Conservation (phyloP, 768 basidiomycete species). For the Tylopilus cervinicoccineus region DNA sequence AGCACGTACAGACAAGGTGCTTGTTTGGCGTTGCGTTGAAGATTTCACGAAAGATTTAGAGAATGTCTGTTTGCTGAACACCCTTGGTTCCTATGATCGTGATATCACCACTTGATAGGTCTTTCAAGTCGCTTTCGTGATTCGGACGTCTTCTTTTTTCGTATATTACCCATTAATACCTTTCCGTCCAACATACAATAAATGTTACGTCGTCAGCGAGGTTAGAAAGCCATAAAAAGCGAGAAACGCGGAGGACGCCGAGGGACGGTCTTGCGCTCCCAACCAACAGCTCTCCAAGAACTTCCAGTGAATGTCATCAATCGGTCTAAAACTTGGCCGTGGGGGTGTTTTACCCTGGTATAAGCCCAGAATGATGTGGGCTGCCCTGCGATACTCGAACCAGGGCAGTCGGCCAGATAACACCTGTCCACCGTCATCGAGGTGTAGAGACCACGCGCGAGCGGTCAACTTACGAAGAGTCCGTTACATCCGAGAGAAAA, state of each 20-base stretch:
- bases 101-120: not conserved
- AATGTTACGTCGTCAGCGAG: not conserved
- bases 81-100: not conserved
- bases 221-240: slow-evolving; percentile 9
- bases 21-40: slow-evolving; percentile 10
- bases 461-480: slow-evolving; percentile 1
- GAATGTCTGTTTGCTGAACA: slow-evolving; percentile 8
- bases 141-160: not conserved
- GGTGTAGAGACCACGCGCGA: not conserved
- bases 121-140: not conserved
- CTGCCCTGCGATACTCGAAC: slow-evolving; percentile 10
- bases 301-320: slow-evolving; percentile 8
- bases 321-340: slow-evolving; percentile 3
- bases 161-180: not conserved
- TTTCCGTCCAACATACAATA: not conserved
- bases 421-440: slow-evolving; percentile 1
- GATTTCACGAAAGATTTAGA: slow-evolving; percentile 9
- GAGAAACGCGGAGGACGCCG: slow-evolving; percentile 10
- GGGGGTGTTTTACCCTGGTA: not conserved
- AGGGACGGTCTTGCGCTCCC: slow-evolving; percentile 6
- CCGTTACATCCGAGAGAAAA: slow-evolving; percentile 15
- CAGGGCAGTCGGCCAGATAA: slow-evolving; percentile 12
- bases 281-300: slow-evolving; percentile 13
- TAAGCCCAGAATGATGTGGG: slow-evolving; percentile 4
- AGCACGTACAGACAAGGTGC: slow-evolving; percentile 13